Evolutionary conservation across 2,329 filamentous ascomycete genomes (phyloP).

Genomic region (Didymella exigua): DNA sequence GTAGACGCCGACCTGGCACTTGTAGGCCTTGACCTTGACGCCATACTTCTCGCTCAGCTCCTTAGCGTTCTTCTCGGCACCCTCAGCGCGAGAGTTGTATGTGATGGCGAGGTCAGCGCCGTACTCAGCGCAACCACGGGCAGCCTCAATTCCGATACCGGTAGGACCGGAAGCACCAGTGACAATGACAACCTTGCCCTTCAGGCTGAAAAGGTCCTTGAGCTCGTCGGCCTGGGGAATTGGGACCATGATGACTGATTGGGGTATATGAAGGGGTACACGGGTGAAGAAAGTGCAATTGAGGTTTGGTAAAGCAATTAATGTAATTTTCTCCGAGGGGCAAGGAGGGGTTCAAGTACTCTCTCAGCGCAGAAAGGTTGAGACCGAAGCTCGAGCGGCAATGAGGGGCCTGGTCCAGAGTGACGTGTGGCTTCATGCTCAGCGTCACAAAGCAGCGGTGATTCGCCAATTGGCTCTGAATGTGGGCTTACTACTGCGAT

Average conservation of each 20-base stretch:
- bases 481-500: constrained; percentile 31
- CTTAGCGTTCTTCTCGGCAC: constrained; percentile 69
- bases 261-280: constrained; percentile 10
- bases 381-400: constrained; percentile 21
- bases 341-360: constrained; percentile 45
- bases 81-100: constrained; percentile 65
- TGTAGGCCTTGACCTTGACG: constrained; percentile 71
- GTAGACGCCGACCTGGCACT: constrained; percentile 65
- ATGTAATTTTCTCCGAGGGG: constrained; percentile 22
- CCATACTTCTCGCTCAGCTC: constrained; percentile 65
- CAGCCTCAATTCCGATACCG: constrained; percentile 71
- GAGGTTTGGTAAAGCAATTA: constrained; percentile 22
- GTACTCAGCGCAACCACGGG: constrained; percentile 68
- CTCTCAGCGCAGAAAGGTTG: constrained; percentile 23
- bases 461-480: constrained; percentile 24
- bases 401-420: constrained; percentile 32
- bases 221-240: constrained; percentile 64
- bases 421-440: constrained; percentile 35
- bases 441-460: constrained; percentile 12
- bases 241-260: constrained; percentile 52
- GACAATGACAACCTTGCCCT: constrained; percentile 60
- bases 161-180: constrained; percentile 65
- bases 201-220: constrained; percentile 60
- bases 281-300: constrained; percentile 18
- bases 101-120: constrained; percentile 71